Base-by-base conservation (phyloP, 495 filamentous ascomycete genomes). In the Aspergillus incahuasiensis region DNA sequence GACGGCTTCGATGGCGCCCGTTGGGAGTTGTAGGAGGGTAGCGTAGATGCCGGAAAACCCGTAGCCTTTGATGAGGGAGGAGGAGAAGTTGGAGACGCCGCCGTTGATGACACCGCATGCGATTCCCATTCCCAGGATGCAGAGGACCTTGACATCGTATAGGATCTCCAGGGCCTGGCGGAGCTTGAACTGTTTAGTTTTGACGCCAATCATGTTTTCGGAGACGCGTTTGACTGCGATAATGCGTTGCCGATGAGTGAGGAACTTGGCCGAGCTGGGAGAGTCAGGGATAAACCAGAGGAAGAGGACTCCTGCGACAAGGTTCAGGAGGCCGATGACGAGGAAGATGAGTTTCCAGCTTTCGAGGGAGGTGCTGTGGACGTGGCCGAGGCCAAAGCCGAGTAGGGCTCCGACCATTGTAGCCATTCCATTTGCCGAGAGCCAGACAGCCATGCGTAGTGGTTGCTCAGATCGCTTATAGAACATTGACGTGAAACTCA, bases 391-490 rank as follows among this genome's bases (percentile, higher is more conserved):
- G 16, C 78, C 77, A 44, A 81, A 85, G 5, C 79, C 70, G 25
- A 83, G 64, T 6, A 83, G 68, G 13, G 79, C 78, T 22, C 80
- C 79, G 8, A 80, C 67, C 54, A 83, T 74, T 11, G 76, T 73
- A 38, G 81, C 77, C 46, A 75, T 77, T 12, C 82, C 82, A 58
- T 85, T 85, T 68, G 80, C 82, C 69, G 80, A 83, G 25, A 75
- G 74, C 83, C 86, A 89, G 64, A 85, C 79, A 0, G 80, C 79
- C 39, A 86, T 83, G 4, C 80, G 77, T 0, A 78, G 65, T 0
- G 83, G 78, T 64, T 88, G 86, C 56, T 89, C 85, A 41, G 80
- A 75, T 19, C 85, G 83, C 42, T 76, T 82, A 64, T 86, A 89
- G 79, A 86, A 87, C 79, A 86, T 87, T 12, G 82, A 77, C 0